Percentiles rank a stretch among this genome's conserved stretches.
These are phyloP conservation scores for Catunica adiposa DNA, from an alignment of 2,329 filamentous ascomycete genomes.

Conservation along the genomic window DNA sequence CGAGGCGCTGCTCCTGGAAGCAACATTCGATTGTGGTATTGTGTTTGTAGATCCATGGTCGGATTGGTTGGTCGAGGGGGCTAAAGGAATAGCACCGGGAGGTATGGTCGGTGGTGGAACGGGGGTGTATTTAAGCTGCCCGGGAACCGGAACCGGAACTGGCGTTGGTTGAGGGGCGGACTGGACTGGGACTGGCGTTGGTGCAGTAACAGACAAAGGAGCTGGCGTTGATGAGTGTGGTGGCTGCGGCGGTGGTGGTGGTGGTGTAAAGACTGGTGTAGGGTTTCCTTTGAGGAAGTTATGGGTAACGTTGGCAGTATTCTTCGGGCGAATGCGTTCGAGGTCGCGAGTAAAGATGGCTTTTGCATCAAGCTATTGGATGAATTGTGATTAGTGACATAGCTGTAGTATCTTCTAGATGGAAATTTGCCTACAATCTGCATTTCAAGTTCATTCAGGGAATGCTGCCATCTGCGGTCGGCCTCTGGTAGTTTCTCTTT, in stretches of 20 bases:
- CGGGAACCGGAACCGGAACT: background rate
- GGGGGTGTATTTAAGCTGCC: slow-evolving; percentile 7
- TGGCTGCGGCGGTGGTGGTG: background rate
- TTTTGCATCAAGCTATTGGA: slow-evolving; percentile 30
- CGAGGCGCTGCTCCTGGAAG: slow-evolving; percentile 4
- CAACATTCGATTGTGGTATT: slow-evolving; percentile 2
- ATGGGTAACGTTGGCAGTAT: slow-evolving; percentile 10
- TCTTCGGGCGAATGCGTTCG: slow-evolving; percentile 17
- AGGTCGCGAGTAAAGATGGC: slow-evolving; percentile 21
- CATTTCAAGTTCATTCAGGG: slow-evolving; percentile 38
- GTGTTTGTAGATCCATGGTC: background rate
- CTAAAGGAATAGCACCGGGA: slow-evolving; percentile 1
- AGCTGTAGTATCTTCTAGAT: no score
- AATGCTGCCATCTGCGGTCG: slow-evolving; percentile 33
- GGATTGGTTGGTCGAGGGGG: background rate
- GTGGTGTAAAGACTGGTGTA: slow-evolving; percentile 1
- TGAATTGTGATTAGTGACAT: background rate
- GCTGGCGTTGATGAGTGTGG: background rate
- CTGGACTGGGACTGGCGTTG: background rate
- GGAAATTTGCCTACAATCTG: slow-evolving; percentile 41
- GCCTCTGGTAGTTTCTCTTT: slow-evolving; percentile 30
- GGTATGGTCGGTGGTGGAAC: slow-evolving; percentile 13
- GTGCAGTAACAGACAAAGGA: background rate
- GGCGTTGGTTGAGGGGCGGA: slow-evolving; percentile 1
- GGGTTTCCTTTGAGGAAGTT: slow-evolving; percentile 12